These are phyloP conservation scores for Ambrosia trifida DNA, from an alignment of 129 eudicot species.

Conservation along the genomic window DNA sequence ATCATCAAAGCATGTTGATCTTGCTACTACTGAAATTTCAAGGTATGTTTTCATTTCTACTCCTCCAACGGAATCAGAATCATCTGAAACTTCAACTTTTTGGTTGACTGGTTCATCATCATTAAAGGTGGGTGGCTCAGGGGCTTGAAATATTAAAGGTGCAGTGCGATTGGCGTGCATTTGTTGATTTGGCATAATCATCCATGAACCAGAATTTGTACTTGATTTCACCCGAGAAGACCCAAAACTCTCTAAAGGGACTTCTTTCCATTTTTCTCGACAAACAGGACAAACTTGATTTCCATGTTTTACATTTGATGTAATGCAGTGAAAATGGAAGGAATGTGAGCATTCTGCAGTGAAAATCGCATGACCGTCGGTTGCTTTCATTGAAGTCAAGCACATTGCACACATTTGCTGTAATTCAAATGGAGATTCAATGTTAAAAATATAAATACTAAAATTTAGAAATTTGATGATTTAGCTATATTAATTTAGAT, in stretches of 20 bases:
- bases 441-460: background rate
- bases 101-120: conserved; percentile 59
- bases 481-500: background rate
- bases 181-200: conserved; percentile 50
- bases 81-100: conserved; percentile 28
- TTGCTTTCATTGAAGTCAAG: conserved; percentile 64
- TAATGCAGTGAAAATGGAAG: conserved; percentile 89
- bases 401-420: conserved; percentile 90
- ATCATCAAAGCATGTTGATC: conserved; percentile 39
- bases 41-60: conserved; percentile 63
- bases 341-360: conserved; percentile 97
- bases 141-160: conserved; percentile 43
- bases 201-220: conserved; percentile 41
- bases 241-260: conserved; percentile 64
- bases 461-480: conserved; percentile 8
- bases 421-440: conserved; percentile 17
- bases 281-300: conserved; percentile 85
- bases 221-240: conserved; percentile 43
- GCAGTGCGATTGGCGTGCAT: conserved; percentile 25
- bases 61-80: conserved; percentile 27
- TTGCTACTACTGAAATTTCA: conserved; percentile 65
- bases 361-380: conserved; percentile 87
- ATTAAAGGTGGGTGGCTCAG: conserved; percentile 65
- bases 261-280: conserved; percentile 87
- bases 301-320: conserved; percentile 88